Percentiles rank a stretch among this genome's conserved stretches.
Conservation (phyloP, 768 basidiomycete genomes). For the Daedaleopsis nitida region DNA sequence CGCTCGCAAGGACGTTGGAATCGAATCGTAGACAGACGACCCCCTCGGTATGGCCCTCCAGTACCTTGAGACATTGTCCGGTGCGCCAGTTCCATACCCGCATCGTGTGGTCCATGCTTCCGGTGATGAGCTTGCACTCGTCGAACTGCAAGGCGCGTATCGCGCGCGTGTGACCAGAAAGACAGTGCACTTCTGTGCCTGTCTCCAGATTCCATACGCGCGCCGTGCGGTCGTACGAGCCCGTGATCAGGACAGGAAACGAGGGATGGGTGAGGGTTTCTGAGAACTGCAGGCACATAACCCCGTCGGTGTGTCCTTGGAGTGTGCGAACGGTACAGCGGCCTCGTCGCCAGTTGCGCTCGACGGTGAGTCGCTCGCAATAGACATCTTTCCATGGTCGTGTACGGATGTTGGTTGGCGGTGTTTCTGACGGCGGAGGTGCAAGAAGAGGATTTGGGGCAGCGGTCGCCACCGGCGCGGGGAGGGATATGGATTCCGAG, state of each 20-base stretch:
- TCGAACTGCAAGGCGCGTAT: conserved; percentile 95
- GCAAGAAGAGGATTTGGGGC: conserved; percentile 32
- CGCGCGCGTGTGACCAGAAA: conserved; percentile 91
- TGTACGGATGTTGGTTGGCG: conserved; percentile 46
- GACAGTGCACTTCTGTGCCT: conserved; percentile 77
- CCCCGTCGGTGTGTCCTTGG: conserved; percentile 91
- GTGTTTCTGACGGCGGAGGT: conserved; percentile 9
- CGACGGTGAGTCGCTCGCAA: conserved; percentile 93
- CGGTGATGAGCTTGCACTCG: conserved; percentile 92
- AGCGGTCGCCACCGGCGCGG: conserved; percentile 14
- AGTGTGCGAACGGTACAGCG: conserved; percentile 83
- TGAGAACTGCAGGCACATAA: conserved; percentile 96
- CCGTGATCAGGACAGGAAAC: conserved; percentile 95
- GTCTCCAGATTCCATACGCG: conserved; percentile 98
- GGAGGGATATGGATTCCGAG: background rate
- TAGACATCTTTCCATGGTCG: conserved; percentile 99
- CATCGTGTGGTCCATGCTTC: conserved; percentile 93
- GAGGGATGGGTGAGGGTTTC: conserved; percentile 81
- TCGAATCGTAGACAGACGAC: conserved; percentile 93
- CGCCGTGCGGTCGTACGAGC: conserved; percentile 93
- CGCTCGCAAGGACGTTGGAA: conserved; percentile 87
- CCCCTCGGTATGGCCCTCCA: conserved; percentile 89
- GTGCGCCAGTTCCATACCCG: conserved; percentile 96
- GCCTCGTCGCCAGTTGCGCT: conserved; percentile 96
- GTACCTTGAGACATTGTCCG: conserved; percentile 82